phyloP scores from a whole-genome alignment of 208 protist genomes.

The Trichomonas gallinae region DNA sequence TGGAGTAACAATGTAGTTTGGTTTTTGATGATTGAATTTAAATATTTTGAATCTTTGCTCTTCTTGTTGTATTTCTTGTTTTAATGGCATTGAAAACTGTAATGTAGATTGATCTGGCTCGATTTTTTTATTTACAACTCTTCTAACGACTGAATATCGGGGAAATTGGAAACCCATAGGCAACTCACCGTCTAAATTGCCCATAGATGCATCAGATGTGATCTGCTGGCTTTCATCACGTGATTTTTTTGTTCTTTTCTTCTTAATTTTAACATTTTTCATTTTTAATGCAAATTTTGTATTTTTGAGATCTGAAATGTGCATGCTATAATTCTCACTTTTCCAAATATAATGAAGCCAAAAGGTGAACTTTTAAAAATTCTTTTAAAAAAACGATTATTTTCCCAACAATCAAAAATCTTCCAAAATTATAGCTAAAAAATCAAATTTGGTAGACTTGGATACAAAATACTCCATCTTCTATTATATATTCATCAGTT shows the following conservation, averaged over 20 bases:
- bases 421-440: too few relatives aligned
- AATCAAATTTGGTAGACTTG: too few relatives aligned
- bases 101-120: not conserved
- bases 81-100: not conserved
- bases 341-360: too few relatives aligned
- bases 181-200: not conserved
- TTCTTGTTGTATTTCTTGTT: not conserved
- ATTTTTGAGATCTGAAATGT: too few relatives aligned
- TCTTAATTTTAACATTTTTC: not conserved
- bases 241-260: not conserved
- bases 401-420: too few relatives aligned
- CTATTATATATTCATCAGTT: too few relatives aligned
- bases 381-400: too few relatives aligned
- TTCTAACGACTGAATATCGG: not conserved
- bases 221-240: not conserved
- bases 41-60: not conserved
- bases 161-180: not conserved
- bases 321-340: not conserved
- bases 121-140: not conserved
- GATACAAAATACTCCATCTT: too few relatives aligned
- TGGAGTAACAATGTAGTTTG: not conserved
- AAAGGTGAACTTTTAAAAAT: too few relatives aligned
- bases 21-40: not conserved
- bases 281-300: too few relatives aligned
- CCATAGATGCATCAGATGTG: not conserved